Conservation (phyloP, 2,329 filamentous ascomycete genomes). For the Epichloe festucae region DNA sequence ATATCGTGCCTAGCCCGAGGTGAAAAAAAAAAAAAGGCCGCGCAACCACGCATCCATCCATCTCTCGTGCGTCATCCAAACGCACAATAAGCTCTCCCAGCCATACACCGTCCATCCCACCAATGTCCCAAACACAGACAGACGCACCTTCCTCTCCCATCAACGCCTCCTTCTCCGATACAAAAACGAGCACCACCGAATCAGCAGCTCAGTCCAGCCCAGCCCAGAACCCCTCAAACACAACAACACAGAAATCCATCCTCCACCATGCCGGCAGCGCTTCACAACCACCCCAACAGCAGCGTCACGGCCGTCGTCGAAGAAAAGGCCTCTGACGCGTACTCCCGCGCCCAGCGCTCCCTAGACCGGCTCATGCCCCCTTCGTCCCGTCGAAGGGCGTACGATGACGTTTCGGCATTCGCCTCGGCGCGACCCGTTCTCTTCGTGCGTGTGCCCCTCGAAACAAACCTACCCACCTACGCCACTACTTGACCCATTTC, state of each 20-base stretch:
- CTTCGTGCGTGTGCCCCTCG: conserved; percentile 38
- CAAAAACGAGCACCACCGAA: no score
- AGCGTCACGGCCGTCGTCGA: no score
- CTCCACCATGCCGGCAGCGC: conserved; percentile 1
- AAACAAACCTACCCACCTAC: no score
- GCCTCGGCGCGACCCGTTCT: conserved; percentile 53
- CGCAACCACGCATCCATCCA: neutral
- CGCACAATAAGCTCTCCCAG: neutral
- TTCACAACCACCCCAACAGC: neutral
- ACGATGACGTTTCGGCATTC: conserved; percentile 40
- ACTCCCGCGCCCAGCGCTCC: conserved; percentile 29
- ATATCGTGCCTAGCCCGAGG: no score
- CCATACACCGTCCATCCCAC: neutral
- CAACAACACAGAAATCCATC: neutral
- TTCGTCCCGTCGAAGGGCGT: conserved; percentile 42
- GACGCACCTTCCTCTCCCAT: no score
- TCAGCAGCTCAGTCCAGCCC: neutral
- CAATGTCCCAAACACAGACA: neutral
- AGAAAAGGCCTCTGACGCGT: conserved; percentile 14
- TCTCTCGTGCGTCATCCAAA: conserved; percentile 1
- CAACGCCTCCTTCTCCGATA: no score
- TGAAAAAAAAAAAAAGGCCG: neutral
- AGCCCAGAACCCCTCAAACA: neutral
- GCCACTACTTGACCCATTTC: neutral
- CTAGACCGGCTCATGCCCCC: conserved; percentile 44